Base-by-base conservation (phyloP, 352 stramenopile genomes). In the Pythium vanterpoolii region DNA sequence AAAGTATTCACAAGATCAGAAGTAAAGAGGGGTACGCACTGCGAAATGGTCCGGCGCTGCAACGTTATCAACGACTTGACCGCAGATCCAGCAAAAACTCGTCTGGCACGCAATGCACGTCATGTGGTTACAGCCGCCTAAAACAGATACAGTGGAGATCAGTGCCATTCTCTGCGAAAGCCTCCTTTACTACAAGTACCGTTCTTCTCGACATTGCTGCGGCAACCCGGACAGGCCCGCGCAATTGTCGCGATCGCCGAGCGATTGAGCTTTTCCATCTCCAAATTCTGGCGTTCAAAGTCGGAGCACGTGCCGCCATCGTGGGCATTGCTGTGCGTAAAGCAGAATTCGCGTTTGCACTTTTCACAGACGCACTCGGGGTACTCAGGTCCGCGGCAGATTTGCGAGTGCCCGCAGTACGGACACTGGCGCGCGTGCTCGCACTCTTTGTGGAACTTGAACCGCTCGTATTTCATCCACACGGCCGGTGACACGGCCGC, bases 61-160 rank as follows among this genome's bases (percentile, higher is more conserved):
- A 19, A 74, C 82, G 57, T 87, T 84, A 48, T 97, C 90, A 19
- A 97, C 86, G 34, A 89, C 61, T 56, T 82, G 62, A n/a, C 81
- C 69, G 30, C 90, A 97, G 36, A 96, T 87, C 89, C 89, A 97
- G 68, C 90, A 97, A 61, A 97, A 97, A 54, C 84, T 84, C 24
- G 76, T 88, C 18, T 62, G 71, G 64, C 90, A 97, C 21, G 82
- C 79, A 16, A 90, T 74, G 48, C 89, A 96, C 60, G 90, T 95
- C 74, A 97, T 97, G 67, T 97, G 90, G 62, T 97, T 97, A 64
- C 90, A 97, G 2, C 90, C 90, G 16, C 83, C 85, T 76, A 52
- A 38, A n/a, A 50, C 2, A n/a, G 18, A n/a, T 7, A 50, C 18
- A 59, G 23, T 16, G 24, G 8, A 11, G n/a, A n/a, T 21, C n/a